phyloP scores from a whole-genome alignment of 2,329 filamentous ascomycete genomes.

The Colletotrichum liaoningense region DNA sequence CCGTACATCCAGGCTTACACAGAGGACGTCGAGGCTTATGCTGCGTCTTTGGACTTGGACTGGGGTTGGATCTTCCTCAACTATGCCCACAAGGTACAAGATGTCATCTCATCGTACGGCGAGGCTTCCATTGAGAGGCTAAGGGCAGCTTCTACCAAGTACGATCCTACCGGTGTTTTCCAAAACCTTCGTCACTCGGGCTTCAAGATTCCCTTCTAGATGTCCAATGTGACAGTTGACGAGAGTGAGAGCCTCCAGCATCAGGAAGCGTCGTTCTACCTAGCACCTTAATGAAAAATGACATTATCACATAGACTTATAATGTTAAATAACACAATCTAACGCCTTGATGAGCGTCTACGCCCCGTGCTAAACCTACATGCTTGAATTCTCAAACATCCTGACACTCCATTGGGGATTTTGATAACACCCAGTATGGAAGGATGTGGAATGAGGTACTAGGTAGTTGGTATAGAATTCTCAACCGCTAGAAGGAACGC shows the following conservation, averaged over 20 bases:
- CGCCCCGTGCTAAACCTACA: too few species aligned
- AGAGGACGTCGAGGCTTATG: constrained; percentile 43
- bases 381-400: too few species aligned
- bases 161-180: constrained; percentile 52
- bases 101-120: constrained; percentile 51
- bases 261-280: background rate
- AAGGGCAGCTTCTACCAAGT: constrained; percentile 46
- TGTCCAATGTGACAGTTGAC: background rate
- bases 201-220: constrained; percentile 43
- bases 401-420: background rate
- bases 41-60: constrained; percentile 39
- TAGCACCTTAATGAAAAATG: background rate
- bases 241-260: background rate
- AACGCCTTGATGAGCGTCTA: accelerated
- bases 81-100: constrained; percentile 54
- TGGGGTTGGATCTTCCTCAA: constrained; percentile 54
- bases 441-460: accelerated
- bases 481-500: background rate
- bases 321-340: background rate
- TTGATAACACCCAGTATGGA: background rate
- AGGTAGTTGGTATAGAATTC: background rate
- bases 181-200: constrained; percentile 47
- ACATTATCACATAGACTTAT: background rate
- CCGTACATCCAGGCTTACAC: constrained; percentile 49
- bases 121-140: constrained; percentile 48